phyloP scores from a whole-genome alignment of 163 green algal genomes.

The Dunaliella salina region DNA sequence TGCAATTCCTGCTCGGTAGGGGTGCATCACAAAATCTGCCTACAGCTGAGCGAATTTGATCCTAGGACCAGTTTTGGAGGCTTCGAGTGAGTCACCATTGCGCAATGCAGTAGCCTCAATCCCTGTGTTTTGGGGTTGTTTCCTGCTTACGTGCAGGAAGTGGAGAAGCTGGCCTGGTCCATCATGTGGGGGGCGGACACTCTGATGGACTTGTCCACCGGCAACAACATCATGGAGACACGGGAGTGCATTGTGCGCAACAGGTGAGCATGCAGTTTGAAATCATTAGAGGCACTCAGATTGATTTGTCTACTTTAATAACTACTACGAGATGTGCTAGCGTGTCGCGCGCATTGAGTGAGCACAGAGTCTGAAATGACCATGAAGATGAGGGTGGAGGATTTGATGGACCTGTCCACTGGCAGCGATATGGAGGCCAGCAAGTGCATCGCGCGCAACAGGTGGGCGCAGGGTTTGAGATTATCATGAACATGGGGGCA shows the following conservation, averaged over 20 bases:
- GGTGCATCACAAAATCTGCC: no score
- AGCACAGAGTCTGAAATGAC: neutral
- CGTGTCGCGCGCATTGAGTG: neutral
- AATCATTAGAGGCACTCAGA: neutral
- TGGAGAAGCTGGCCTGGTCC: conserved; percentile 95
- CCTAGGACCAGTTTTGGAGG: no score
- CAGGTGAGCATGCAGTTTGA: conserved; percentile 18
- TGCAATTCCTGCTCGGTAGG: no score
- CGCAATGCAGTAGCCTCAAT: no score
- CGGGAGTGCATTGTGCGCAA: conserved; percentile 94
- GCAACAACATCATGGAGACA: conserved; percentile 89
- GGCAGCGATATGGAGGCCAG: conserved; percentile 88
- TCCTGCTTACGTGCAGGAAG: conserved; percentile 57
- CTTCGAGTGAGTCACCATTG: no score
- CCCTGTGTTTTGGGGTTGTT: no score
- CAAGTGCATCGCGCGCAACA: conserved; percentile 92
- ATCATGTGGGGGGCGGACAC: conserved; percentile 94
- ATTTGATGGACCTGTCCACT: conserved; percentile 71
- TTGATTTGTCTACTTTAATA: neutral
- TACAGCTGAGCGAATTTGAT: no score
- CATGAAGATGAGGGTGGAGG: neutral
- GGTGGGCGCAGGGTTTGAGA: neutral
- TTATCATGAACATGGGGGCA: no score
- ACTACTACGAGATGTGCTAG: neutral
- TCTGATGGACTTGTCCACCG: conserved; percentile 91